Base-by-base conservation (phyloP, 106 monocot genomes). In the Amphibolis antarctica region DNA sequence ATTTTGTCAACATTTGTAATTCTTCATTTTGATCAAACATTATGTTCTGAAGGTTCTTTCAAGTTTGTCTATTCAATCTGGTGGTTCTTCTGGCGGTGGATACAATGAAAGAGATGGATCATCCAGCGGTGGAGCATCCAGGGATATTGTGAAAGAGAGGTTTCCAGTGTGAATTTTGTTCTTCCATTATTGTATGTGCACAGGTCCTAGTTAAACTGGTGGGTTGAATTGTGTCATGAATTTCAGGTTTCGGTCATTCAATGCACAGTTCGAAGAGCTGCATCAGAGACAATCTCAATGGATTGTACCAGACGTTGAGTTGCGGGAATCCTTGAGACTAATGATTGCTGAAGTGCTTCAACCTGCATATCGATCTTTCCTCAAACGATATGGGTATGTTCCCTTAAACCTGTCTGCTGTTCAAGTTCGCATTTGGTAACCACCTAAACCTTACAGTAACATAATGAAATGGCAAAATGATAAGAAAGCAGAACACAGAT, bases 231-330 rank as follows among this genome's bases (percentile, higher is more conserved):
- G 9, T 46, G 3, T 45, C 25, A 47, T 47, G 18, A 17, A 63
- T 47, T 44, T 54, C 68, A 91, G 91, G 71, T 83, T 86, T 42
- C 83, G 48, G 65, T 67, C 80, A 26, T 91, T 91, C 71, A 91
- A 86, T 45, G 42, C 76, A 22, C 86, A 86, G 30, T 86, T 91
- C 56, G 91, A 91, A 65, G 91, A 91, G 58, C 72, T 91, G 24
- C 74, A 76, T 71, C 83, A 81, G 46, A 80, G 69, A 55, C 86
- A 91, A 47, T 78, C 81, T 19, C 75, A 83, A 26, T 86, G 91
- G 91, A 77, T 80, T 0, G 80, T 91, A 10, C 83, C 80, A 52
- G 91, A 91, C 59, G 67, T 66, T 44, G 84, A 88, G 48, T 60
- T 88, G 27, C 81, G 84, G 0, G 88, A 88, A 27, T 76, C 73